Evolutionary conservation across 345 rosid genomes (phyloP), one percentile per base, ranked within the genome.

Genomic region (Populus nigra): DNA sequence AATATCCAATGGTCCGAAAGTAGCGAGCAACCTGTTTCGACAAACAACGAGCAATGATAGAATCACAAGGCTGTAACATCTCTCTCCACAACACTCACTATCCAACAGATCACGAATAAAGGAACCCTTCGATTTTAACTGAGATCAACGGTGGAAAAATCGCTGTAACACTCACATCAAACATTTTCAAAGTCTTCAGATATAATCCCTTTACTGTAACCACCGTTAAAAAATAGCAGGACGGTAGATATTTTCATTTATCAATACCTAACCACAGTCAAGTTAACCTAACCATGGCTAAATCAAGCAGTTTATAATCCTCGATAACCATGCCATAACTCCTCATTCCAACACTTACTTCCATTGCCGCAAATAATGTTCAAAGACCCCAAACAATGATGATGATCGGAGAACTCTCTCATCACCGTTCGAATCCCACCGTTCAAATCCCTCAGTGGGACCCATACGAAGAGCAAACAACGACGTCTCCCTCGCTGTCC

Each of bases 371-470:
- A 11, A 22, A 43, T 29, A 53, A 39, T 78, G 79, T 73, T 73
- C 80, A 39, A 33, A 33, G 5, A 33, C 36, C 4, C 36, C 36
- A 33, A 85, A 77, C 29, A 1, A 67, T n/a, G 85, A 90, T 85
- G 92, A 90, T 88, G 89, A 88, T 85, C 83, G 90, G 90, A 69
- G 90, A 85, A 77, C 27, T 9, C n/a, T 36, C 69, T 2, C 83
- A 73, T 72, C 45, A 29, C 45, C 83, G 84, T 45, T 57, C 83
- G 22, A 82, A 84, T 74, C 90, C 92, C 0, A 84, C 96, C 69
- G 83, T 91, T 31, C 87, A 85, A 75, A 87, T 90, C 15, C 94
- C 98, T 2, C 57, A 35, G 8, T 84, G 91, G 94, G 93, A 91
- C 55, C 86, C 81, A 1, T 71, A 69, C 23, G 83, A 81, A 13